A percentile compares a stretch with the other conserved stretches of the same genome.
Conservation (phyloP, 2,329 filamentous ascomycete species). For the Byssochlamys sp. region DNA sequence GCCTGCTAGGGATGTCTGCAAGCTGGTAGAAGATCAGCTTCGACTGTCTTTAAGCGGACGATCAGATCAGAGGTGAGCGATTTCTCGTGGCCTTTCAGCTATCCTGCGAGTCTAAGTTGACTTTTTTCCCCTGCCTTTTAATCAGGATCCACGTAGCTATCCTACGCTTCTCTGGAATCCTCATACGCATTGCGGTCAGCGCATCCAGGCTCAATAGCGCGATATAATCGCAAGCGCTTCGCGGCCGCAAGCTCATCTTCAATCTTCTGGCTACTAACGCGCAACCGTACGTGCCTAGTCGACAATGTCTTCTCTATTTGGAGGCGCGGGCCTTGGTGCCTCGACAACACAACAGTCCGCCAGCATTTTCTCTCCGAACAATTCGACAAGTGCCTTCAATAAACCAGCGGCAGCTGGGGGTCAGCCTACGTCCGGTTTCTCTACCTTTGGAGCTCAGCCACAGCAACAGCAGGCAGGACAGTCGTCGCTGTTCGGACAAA, state of each 20-base stretch:
- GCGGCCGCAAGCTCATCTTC: not conserved
- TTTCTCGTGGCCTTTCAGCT: not conserved
- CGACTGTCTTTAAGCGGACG: not conserved
- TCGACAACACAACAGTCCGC: constrained; percentile 14
- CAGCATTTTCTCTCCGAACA: constrained; percentile 19
- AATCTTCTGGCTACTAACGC: not conserved
- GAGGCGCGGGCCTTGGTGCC: constrained; percentile 9
- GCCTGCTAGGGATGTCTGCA: not conserved
- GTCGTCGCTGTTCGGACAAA: constrained; percentile 19
- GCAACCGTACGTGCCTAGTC: not conserved
- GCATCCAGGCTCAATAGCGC: not conserved
- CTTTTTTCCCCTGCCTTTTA: not conserved
- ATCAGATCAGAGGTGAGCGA: not conserved
- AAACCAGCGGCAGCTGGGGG: constrained; percentile 12
- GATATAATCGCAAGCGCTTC: not conserved
- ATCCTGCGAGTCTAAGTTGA: not conserved
- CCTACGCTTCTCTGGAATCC: not conserved
- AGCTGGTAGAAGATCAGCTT: not conserved
- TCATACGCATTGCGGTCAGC: not conserved
- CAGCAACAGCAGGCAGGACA: constrained; percentile 14
- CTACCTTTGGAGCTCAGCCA: constrained; percentile 19
- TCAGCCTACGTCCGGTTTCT: constrained; percentile 15
- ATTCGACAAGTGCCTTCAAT: constrained; percentile 18
- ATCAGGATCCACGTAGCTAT: not conserved
- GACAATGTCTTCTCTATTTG: constrained; percentile 19